These are phyloP conservation scores for Curvularia sp. DNA, from an alignment of 2,329 filamentous ascomycete genomes.

Conservation along the genomic window DNA sequence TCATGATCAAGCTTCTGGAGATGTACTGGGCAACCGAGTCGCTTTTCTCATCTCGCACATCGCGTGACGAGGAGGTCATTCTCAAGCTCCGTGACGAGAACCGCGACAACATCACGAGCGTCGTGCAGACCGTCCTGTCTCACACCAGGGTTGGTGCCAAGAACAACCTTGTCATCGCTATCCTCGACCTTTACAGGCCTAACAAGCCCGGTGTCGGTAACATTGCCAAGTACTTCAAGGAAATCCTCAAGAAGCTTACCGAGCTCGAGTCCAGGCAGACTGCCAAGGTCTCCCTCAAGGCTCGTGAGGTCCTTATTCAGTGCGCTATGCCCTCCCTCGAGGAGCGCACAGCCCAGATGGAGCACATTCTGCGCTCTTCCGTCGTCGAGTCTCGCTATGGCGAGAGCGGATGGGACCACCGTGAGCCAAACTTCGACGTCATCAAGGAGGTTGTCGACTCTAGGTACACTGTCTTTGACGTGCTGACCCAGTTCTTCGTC, in stretches of 20 bases:
- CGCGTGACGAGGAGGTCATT: slow-evolving; percentile 91
- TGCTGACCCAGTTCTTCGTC: slow-evolving; percentile 91
- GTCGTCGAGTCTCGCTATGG: slow-evolving; percentile 97
- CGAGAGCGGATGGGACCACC: slow-evolving; percentile 95
- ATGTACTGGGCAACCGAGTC: slow-evolving; percentile 84
- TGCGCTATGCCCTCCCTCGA: slow-evolving; percentile 95
- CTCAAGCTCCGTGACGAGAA: slow-evolving; percentile 93
- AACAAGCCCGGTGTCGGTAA: slow-evolving; percentile 92
- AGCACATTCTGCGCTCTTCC: slow-evolving; percentile 94
- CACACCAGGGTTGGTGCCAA: slow-evolving; percentile 92
- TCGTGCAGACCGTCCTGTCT: slow-evolving; percentile 88
- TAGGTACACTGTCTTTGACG: slow-evolving; percentile 97
- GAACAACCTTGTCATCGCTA: slow-evolving; percentile 90
- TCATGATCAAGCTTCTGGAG: slow-evolving; percentile 80
- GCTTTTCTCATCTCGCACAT: slow-evolving; percentile 83
- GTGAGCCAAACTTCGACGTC: slow-evolving; percentile 86
- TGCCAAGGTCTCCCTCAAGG: slow-evolving; percentile 96
- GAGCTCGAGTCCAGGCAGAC: slow-evolving; percentile 87
- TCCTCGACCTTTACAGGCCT: slow-evolving; percentile 91
- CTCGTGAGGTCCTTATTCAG: slow-evolving; percentile 95
- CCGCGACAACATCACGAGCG: slow-evolving; percentile 86
- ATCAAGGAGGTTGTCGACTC: slow-evolving; percentile 99
- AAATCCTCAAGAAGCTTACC: slow-evolving; percentile 81
- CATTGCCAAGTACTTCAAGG: slow-evolving; percentile 85
- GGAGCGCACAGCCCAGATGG: slow-evolving; percentile 95